Conservation (phyloP, 768 basidiomycete genomes). For the Kondoa subrosea region DNA sequence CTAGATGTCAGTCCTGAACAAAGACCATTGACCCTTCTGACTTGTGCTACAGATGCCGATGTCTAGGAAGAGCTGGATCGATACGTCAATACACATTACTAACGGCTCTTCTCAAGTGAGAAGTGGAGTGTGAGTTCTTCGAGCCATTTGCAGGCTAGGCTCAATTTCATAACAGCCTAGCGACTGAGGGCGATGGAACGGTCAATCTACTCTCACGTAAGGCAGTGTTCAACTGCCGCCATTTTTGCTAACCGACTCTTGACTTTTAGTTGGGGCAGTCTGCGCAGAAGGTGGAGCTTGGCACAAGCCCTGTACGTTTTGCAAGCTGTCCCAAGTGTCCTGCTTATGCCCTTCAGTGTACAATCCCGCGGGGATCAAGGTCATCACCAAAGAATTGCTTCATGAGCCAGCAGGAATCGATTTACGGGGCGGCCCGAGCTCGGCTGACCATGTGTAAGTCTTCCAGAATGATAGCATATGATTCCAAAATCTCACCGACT, state of each 20-base stretch:
- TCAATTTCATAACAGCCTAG: no score
- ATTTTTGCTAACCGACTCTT: no score
- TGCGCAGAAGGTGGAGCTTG: slow-evolving; percentile 50
- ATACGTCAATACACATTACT: slow-evolving; percentile 56
- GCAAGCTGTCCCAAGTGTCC: no score
- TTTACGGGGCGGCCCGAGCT: slow-evolving; percentile 57
- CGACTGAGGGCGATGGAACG: slow-evolving; percentile 91
- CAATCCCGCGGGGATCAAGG: slow-evolving; percentile 78
- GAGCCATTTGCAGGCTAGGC: no score
- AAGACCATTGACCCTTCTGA: slow-evolving; percentile 11
- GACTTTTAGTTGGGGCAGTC: slow-evolving; percentile 97
- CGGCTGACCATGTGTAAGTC: neutral
- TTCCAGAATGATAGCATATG: slow-evolving; percentile 15
- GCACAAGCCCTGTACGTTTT: neutral
- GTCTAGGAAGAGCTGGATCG: slow-evolving; percentile 59
- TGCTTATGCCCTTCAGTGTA: no score
- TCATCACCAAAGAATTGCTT: slow-evolving; percentile 72
- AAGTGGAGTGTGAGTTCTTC: slow-evolving; percentile 23
- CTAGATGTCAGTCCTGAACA: neutral
- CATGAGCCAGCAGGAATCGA: slow-evolving; percentile 61
- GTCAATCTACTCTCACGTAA: slow-evolving; percentile 52
- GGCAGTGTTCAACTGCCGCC: no score
- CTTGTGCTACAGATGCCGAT: slow-evolving; percentile 43
- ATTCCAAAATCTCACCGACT: slow-evolving; percentile 27
- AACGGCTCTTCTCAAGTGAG: slow-evolving; percentile 17